Base-by-base conservation (phyloP, 129 eudicot genomes). In the Artemisia argyi region DNA sequence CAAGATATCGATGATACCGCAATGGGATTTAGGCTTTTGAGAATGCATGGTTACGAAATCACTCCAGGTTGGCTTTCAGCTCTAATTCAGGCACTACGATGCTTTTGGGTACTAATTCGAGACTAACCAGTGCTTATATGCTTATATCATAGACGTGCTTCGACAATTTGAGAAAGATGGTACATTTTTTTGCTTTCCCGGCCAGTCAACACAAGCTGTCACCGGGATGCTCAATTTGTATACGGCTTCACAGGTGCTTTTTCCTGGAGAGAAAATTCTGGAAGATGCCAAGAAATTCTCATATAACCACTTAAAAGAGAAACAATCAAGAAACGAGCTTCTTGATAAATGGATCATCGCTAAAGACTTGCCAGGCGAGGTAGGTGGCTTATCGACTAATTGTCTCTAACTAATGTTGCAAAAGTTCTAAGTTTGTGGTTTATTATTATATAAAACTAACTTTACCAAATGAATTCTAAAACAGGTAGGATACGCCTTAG, bases 1-100 rank as follows among this genome's bases (percentile, higher is more conserved):
- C 93, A 90, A 69, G 99, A 95, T 78, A 82, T 91, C 44, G 99
- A 95, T 69, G 99, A 90, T 80, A 95, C 97, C 14, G 96, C 97
- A 1, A 95, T 95, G 99, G 99, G 80, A 19, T 95, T 95, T 81
- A 82, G 99, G 78, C 76, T 95, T 14, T 78, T 91, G 44, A 83
- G 99, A 75, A 71, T 90, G 86, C 96, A 91, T 66, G 99, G 99
- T 10, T 83, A 88, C 56, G 76, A 73, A 3, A 73, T 95, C 78
- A 83, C 97, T 61, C 83, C 85, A 51, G 95, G 99, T 95, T 65
- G 57, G 72, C 69, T 69, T 18, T 58, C 50, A 65, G 4, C 5
- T 47, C 32, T 13, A 28, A 28, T 54, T 64, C 42, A 32, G 0
- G 42, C 5, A 5, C 42, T 32, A 32, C 42, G 5, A 30, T 1